Conservation (phyloP, 2,329 filamentous ascomycete genomes). For the Camillea tinctor region DNA sequence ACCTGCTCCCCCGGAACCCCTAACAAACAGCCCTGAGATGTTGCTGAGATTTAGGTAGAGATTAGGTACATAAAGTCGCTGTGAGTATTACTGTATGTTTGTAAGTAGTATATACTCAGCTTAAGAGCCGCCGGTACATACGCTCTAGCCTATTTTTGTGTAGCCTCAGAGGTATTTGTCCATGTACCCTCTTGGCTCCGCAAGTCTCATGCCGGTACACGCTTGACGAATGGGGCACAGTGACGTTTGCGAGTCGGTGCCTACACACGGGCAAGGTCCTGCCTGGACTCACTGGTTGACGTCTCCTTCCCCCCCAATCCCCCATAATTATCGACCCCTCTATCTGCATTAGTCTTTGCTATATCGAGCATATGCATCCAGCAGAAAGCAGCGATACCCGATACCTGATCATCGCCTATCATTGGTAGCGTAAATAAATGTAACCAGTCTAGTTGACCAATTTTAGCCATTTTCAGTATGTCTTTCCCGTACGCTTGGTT, state of each 20-base stretch:
- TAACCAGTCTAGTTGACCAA: no score
- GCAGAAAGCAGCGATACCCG: no score
- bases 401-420: no score
- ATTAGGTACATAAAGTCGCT: no score
- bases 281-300: background rate
- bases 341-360: constrained; percentile 2
- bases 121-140: background rate
- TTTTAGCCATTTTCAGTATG: no score
- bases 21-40: background rate
- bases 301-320: background rate
- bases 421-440: no score
- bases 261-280: constrained; percentile 11
- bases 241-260: constrained; percentile 36
- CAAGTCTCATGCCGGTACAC: constrained; percentile 16
- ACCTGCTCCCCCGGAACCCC: no score
- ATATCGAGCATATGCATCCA: background rate
- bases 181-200: constrained; percentile 10
- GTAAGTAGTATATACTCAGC: no score
- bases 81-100: no score
- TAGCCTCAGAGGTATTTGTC: background rate
- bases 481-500: no score
- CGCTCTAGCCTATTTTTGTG: background rate
- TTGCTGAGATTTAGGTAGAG: no score
- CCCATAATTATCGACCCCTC: constrained; percentile 2
- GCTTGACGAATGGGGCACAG: constrained; percentile 15